Evolutionary conservation across 768 basidiomycete species (phyloP), one percentile per base, ranked within the genome.

Genomic region (Leccinellum rugosiceps): DNA sequence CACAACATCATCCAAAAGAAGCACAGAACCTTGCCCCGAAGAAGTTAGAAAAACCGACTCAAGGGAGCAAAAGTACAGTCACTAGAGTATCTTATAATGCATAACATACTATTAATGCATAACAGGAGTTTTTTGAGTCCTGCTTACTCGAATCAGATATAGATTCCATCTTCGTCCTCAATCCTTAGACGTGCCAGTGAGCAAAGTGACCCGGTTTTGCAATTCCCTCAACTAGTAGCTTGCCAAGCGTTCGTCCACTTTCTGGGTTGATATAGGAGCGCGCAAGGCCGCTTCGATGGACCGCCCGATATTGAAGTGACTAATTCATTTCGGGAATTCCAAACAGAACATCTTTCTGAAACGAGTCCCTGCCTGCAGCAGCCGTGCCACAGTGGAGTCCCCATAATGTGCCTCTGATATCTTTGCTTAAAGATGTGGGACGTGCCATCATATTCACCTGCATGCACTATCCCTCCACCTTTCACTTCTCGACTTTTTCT

Each of bases 361-460:
- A 25, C 25, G 55, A 41, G 57, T 17, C 50, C 53, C 58, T 61
- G 26, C 21, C 32, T 25, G 14, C n/a, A 31, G 31, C 26, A 31
- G 31, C 26, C 47, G 50, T 50, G n/a, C n/a, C n/a, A n/a, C n/a
- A n/a, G n/a, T n/a, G n/a, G 53, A 57, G 23, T 26, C 55, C 51
- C 47, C 46, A 44, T 15, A 19, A 41, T n/a, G 15, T 38, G 9
- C 21, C 21, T 47, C 61, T n/a, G n/a, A 25, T 2, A 25, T 25
- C 25, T 25, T 48, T 31, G 46, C 58, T 67, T 67, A 69, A 68
- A 59, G 23, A 25, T 48, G 30, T n/a, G 51, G 45, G 60, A 53
- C 4, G 8, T 48, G 19, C 41, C n/a, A 10, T 53, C 19, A 41
- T 46, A 14, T n/a, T 13, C 44, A 10, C 13, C 31, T 30, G 25